phyloP scores from a whole-genome alignment of 192 early-diverging fungal genomes.

The Umbelopsis sp. region DNA sequence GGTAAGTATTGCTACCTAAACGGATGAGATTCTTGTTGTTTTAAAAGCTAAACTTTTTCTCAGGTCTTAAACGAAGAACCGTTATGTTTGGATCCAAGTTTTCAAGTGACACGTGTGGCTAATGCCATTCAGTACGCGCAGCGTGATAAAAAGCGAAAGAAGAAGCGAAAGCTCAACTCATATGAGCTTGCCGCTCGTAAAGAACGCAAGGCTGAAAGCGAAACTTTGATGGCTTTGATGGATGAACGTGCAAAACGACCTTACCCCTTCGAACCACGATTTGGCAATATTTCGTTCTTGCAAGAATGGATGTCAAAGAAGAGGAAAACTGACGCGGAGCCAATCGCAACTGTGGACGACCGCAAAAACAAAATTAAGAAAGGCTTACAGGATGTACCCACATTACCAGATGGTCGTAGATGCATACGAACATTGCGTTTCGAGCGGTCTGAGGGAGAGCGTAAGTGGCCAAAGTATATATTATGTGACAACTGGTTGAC shows the following conservation, averaged over 20 bases:
- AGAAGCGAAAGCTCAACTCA: slow-evolving; percentile 73
- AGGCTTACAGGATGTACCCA: slow-evolving; percentile 33
- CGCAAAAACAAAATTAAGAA: slow-evolving; percentile 17
- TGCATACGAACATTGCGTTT: slow-evolving; percentile 75
- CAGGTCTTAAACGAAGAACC: slow-evolving; percentile 69
- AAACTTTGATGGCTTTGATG: slow-evolving; percentile 71
- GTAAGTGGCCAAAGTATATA: slow-evolving; percentile 28
- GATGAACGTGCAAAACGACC: slow-evolving; percentile 56
- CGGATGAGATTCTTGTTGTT: background rate
- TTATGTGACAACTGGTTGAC: too few relatives aligned
- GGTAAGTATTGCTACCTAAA: slow-evolving; percentile 23
- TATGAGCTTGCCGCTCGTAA: slow-evolving; percentile 69
- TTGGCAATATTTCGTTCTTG: slow-evolving; percentile 69
- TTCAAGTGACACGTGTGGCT: slow-evolving; percentile 68
- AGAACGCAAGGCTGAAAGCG: slow-evolving; percentile 67
- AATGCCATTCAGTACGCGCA: slow-evolving; percentile 68
- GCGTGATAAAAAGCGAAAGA: slow-evolving; percentile 51
- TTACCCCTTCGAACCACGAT: slow-evolving; percentile 66
- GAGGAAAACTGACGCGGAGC: slow-evolving; percentile 52
- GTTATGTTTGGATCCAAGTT: slow-evolving; percentile 67
- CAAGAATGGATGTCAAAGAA: slow-evolving; percentile 73
- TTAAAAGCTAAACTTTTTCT: background rate
- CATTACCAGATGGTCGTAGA: slow-evolving; percentile 59
- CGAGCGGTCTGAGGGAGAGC: slow-evolving; percentile 51
- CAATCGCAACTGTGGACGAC: slow-evolving; percentile 46